Percentiles rank a stretch among this genome's conserved stretches.
Evolutionary conservation across 345 rosid genomes (phyloP).

Genomic region (Euclidium syriacum): DNA sequence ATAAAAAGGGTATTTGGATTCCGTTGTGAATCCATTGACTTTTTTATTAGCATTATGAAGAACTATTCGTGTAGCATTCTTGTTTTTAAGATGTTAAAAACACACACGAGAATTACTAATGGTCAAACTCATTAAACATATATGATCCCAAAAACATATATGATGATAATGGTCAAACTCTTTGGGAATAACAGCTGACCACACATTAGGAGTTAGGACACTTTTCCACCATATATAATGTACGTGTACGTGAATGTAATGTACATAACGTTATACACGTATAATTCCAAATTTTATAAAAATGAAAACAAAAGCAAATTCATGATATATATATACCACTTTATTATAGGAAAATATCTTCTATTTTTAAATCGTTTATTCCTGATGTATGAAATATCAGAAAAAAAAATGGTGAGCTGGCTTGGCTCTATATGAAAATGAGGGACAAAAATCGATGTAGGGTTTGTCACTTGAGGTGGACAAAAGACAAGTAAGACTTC

Average conservation of each 20-base stretch:
- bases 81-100: too few species aligned
- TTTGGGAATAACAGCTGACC: background rate
- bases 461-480: conserved; percentile 5
- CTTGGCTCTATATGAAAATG: background rate
- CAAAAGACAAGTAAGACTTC: conserved; percentile 14
- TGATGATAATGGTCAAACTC: conserved; percentile 6
- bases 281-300: background rate
- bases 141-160: too few species aligned
- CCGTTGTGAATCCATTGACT: background rate
- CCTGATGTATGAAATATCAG: background rate
- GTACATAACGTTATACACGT: background rate
- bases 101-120: background rate
- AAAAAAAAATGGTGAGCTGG: background rate
- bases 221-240: conserved; percentile 1
- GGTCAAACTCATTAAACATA: background rate
- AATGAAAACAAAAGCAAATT: background rate
- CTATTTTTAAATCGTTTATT: background rate
- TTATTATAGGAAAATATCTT: background rate
- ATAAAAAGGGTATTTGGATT: background rate
- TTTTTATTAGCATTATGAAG: background rate
- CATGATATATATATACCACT: background rate
- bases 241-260: background rate
- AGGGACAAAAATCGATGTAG: background rate
- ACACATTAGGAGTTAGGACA: background rate
- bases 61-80: too few species aligned